These are phyloP conservation scores for Diaporthe aspalathi DNA, from an alignment of 2,329 filamentous ascomycete genomes.

Conservation along the genomic window DNA sequence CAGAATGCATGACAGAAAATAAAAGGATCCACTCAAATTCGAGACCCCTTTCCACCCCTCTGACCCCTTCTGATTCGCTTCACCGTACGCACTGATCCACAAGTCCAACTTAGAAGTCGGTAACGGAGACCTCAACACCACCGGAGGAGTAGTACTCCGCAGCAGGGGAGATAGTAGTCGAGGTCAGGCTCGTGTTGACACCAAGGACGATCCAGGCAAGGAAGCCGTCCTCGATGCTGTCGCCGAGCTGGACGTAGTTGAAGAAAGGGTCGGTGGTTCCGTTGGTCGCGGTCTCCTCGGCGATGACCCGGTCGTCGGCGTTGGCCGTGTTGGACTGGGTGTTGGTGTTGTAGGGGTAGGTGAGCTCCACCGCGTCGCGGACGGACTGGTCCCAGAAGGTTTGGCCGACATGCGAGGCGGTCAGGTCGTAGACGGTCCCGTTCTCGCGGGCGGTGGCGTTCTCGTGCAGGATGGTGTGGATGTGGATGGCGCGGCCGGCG, in stretches of 20 bases:
- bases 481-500: constrained; percentile 58
- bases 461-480: constrained; percentile 49
- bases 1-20: too few relatives aligned
- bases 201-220: constrained; percentile 49
- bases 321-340: constrained; percentile 43
- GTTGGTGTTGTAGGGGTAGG: constrained; percentile 45
- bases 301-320: constrained; percentile 43
- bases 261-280: constrained; percentile 47
- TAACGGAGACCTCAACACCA: constrained; percentile 23
- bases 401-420: constrained; percentile 47
- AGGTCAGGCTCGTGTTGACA: constrained; percentile 44
- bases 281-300: constrained; percentile 44
- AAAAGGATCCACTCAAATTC: too few relatives aligned
- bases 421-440: constrained; percentile 55
- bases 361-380: constrained; percentile 41
- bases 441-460: constrained; percentile 50
- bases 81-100: too few relatives aligned
- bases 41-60: too few relatives aligned
- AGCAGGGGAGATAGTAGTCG: constrained; percentile 43
- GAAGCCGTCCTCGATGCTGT: constrained; percentile 44
- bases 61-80: too few relatives aligned
- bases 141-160: constrained; percentile 41
- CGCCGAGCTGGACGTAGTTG: constrained; percentile 45
- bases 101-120: not conserved
- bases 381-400: constrained; percentile 47